Conservation (phyloP, 1,284 basidiomycete genomes). For the Ceratobasidium papillatum region DNA sequence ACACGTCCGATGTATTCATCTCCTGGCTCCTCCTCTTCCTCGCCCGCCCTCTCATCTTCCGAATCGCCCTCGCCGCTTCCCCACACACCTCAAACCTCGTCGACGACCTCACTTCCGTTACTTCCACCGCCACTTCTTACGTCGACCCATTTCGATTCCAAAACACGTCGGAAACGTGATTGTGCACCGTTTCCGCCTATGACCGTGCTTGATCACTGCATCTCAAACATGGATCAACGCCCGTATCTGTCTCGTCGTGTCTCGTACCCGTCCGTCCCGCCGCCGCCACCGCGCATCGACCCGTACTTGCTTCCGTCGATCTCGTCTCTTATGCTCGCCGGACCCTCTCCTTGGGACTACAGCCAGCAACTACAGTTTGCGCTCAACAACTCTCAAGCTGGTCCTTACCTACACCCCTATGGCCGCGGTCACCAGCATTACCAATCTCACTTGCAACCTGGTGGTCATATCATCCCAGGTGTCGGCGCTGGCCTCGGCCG, state of each 20-base stretch:
- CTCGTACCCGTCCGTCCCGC: slow-evolving; percentile 29
- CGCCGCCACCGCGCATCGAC: slow-evolving; percentile 36
- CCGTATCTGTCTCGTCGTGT: slow-evolving; percentile 36
- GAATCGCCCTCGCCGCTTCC: slow-evolving; percentile 31
- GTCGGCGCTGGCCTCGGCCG: slow-evolving; percentile 31
- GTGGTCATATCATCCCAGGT: slow-evolving; percentile 35
- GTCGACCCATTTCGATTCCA: not conserved
- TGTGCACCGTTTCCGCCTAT: slow-evolving; percentile 35
- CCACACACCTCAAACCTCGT: slow-evolving; percentile 6
- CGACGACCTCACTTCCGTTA: slow-evolving; percentile 17
- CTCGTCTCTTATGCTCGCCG: slow-evolving; percentile 36
- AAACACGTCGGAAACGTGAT: slow-evolving; percentile 29
- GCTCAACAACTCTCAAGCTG: slow-evolving; percentile 29
- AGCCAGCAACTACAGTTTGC: slow-evolving; percentile 37
- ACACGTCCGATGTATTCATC: slow-evolving; percentile 30
- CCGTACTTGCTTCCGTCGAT: slow-evolving; percentile 39
- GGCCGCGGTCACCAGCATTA: slow-evolving; percentile 38
- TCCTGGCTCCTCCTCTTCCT: slow-evolving; percentile 32
- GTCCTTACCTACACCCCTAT: slow-evolving; percentile 31
- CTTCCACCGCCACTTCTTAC: slow-evolving; percentile 26
- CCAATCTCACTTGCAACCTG: slow-evolving; percentile 34
- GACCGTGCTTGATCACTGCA: slow-evolving; percentile 37
- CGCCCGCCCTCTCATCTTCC: slow-evolving; percentile 32
- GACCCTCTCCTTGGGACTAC: slow-evolving; percentile 35
- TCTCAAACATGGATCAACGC: slow-evolving; percentile 15